Evolutionary conservation across 805 yeast genomes (phyloP).

Genomic region (Cyberlindnera americana): DNA sequence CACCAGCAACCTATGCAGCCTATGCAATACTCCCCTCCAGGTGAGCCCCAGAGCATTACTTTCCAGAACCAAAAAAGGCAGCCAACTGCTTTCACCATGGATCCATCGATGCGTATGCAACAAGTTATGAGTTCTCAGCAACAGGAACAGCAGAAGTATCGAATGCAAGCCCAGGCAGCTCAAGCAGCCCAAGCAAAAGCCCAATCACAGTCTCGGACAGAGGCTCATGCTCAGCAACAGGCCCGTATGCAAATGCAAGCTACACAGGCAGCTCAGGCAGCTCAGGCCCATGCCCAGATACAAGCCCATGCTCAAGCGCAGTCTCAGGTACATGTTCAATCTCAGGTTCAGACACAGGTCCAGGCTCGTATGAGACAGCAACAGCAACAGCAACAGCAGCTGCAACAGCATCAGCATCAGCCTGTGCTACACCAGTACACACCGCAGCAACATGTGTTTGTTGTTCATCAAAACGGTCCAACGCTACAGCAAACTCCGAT

Average conservation of each 20-base stretch:
- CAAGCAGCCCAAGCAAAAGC: constrained; percentile 8
- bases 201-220: constrained; percentile 7
- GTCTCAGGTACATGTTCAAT: constrained; percentile 7
- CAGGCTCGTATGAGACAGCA: constrained; percentile 6
- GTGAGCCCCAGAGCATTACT: constrained; percentile 1
- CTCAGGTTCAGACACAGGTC: constrained; percentile 6
- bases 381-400: constrained; percentile 10
- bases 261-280: constrained; percentile 6
- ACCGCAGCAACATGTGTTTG: constrained; percentile 17
- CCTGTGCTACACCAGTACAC: neutral
- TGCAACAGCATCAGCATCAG: constrained; percentile 12
- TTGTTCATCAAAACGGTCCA: no score
- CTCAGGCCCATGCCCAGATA: constrained; percentile 5
- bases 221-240: constrained; percentile 1
- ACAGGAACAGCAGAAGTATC: constrained; percentile 12
- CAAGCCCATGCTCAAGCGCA: constrained; percentile 6
- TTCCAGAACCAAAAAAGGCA: constrained; percentile 9
- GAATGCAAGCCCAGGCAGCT: constrained; percentile 6
- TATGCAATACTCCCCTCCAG: constrained; percentile 5
- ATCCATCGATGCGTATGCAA: constrained; percentile 20
- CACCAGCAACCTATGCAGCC: constrained; percentile 6
- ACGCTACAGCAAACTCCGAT: constrained; percentile 13
- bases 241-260: constrained; percentile 4
- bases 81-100: constrained; percentile 7
- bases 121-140: constrained; percentile 11